A percentile compares a stretch with the other conserved stretches of the same genome.
phyloP scores from a whole-genome alignment of 2,329 filamentous ascomycete genomes.

The Geosmithia putterillii region DNA sequence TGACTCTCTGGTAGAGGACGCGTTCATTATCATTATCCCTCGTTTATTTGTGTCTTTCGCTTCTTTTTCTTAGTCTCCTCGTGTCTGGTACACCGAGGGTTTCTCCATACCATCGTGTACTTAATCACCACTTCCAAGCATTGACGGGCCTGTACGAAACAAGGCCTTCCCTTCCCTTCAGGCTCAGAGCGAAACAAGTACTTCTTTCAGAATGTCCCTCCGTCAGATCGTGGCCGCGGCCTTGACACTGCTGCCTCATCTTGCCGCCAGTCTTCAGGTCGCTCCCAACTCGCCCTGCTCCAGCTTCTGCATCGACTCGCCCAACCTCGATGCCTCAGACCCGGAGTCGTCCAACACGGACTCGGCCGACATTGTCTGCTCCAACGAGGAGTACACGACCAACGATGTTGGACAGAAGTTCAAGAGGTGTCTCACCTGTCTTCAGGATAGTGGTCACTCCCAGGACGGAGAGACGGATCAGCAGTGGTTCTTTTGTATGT shows the following conservation, averaged over 20 bases:
- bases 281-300: slow-evolving; percentile 42
- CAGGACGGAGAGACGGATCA: slow-evolving; percentile 38
- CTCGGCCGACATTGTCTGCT: slow-evolving; percentile 33
- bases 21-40: no score
- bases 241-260: slow-evolving; percentile 2
- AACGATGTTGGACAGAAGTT: slow-evolving; percentile 29
- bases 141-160: no score
- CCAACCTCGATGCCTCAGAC: slow-evolving; percentile 26
- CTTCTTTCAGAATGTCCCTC: no score
- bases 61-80: no score
- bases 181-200: no score
- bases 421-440: slow-evolving; percentile 35
- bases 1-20: no score
- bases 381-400: slow-evolving; percentile 27
- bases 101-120: no score
- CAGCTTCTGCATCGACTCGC: slow-evolving; percentile 32
- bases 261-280: slow-evolving; percentile 31
- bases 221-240: not conserved
- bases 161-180: no score
- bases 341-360: slow-evolving; percentile 31
- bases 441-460: slow-evolving; percentile 36
- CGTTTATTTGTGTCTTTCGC: no score
- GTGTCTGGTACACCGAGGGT: no score
- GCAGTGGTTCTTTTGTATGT: slow-evolving; percentile 43
- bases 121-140: no score